Evolutionary conservation across 2,329 filamentous ascomycete genomes (phyloP).

Genomic region (Neofusicoccum kwambonambiense): DNA sequence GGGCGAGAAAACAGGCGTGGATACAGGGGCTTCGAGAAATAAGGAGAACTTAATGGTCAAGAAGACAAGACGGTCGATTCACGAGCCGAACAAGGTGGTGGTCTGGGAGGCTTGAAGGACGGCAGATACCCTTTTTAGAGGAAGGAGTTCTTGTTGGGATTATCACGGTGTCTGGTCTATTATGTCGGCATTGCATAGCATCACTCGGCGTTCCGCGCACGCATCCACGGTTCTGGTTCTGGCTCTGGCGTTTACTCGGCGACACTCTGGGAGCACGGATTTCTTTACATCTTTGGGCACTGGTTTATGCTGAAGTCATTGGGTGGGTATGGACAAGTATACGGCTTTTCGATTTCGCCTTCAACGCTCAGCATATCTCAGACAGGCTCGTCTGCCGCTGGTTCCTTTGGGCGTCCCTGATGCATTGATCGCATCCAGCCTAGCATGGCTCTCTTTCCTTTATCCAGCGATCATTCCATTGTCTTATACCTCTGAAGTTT

Average conservation of each 20-base stretch:
- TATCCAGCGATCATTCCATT: background rate
- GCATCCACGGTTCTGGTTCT: conserved; percentile 10
- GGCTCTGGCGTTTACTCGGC: conserved; percentile 11
- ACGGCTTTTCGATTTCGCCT: background rate
- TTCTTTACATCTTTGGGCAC: background rate
- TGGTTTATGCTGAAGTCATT: conserved; percentile 3
- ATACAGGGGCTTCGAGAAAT: background rate
- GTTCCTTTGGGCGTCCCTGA: background rate
- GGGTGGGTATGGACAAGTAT: background rate
- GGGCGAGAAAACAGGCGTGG: background rate
- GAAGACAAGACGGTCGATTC: background rate
- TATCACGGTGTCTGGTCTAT: background rate
- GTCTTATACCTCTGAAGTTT: background rate
- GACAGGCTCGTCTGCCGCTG: background rate
- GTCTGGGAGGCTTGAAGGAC: background rate
- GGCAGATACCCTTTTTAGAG: background rate
- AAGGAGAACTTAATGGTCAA: conserved; percentile 8
- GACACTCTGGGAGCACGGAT: background rate
- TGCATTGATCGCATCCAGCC: background rate
- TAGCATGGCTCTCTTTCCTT: background rate
- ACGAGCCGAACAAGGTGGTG: background rate
- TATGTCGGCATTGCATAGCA: background rate
- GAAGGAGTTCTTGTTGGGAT: background rate
- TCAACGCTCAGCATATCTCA: background rate
- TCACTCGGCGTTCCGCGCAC: background rate